A percentile compares a stretch with the other conserved stretches of the same genome.
Evolutionary conservation across 140 eudicot species (phyloP).

Genomic region (Oenanthe javanica): DNA sequence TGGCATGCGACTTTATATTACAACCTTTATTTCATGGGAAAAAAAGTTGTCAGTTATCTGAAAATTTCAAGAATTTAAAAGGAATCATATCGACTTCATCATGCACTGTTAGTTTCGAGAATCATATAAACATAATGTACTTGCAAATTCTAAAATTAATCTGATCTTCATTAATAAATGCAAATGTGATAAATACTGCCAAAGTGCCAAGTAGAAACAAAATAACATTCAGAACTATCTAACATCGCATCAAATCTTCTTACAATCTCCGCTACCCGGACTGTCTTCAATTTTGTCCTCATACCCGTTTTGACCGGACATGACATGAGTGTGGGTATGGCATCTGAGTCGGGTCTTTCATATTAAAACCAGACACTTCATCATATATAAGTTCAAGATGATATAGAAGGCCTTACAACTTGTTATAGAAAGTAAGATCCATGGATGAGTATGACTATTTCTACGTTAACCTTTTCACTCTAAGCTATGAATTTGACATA

Average conservation of each 20-base stretch:
- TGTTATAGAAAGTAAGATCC: not conserved
- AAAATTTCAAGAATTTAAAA: no score
- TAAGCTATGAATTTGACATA: not conserved
- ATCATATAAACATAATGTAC: not conserved
- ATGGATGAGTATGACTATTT: not conserved
- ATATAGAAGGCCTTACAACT: not conserved
- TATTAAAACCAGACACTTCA: not conserved
- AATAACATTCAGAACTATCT: not conserved
- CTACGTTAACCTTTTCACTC: not conserved
- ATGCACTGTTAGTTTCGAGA: not conserved
- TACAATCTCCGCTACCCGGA: not conserved
- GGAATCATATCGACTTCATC: not conserved
- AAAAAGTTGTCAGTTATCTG: not conserved
- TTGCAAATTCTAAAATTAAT: not conserved
- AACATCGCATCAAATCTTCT: not conserved
- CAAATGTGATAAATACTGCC: not conserved
- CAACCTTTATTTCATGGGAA: not conserved
- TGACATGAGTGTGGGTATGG: not conserved
- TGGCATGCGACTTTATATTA: not conserved
- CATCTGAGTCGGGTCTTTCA: not conserved
- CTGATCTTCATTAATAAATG: not conserved
- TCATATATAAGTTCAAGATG: not conserved
- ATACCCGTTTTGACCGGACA: not conserved
- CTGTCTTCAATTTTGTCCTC: not conserved
- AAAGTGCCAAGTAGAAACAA: not conserved